A percentile compares a stretch with the other conserved stretches of the same genome.
Evolutionary conservation across 75 land plant species (phyloP).

Genomic region (Pinus taeda): DNA sequence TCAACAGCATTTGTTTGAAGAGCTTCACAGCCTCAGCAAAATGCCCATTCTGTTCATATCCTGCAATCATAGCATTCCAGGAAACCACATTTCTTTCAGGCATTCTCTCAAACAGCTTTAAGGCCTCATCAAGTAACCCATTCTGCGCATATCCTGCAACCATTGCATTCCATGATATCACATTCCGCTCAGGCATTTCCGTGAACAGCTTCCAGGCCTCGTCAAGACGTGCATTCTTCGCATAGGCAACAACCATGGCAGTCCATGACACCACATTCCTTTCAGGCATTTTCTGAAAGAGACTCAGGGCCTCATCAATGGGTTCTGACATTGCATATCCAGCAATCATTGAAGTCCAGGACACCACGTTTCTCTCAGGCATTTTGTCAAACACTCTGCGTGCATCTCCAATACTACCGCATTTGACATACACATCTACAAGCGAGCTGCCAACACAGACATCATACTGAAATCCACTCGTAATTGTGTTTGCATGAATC

Average conservation of each 20-base stretch:
- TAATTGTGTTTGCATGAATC: constrained; percentile 48
- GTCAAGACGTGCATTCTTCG: constrained; percentile 11
- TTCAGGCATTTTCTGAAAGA: constrained; percentile 27
- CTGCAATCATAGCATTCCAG: background rate
- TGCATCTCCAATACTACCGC: constrained; percentile 26
- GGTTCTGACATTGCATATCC: constrained; percentile 14
- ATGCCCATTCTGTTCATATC: constrained; percentile 43
- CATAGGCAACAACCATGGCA: constrained; percentile 28
- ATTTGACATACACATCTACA: constrained; percentile 68
- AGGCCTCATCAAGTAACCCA: background rate
- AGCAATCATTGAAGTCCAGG: constrained; percentile 20
- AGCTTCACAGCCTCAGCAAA: constrained; percentile 33
- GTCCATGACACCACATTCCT: constrained; percentile 29
- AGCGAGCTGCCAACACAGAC: constrained; percentile 51
- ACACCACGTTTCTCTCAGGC: constrained; percentile 5
- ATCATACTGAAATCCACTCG: constrained; percentile 40
- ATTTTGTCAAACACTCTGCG: constrained; percentile 21
- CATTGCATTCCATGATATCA: constrained; percentile 16
- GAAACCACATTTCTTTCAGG: too few relatives aligned
- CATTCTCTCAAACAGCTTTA: too few relatives aligned
- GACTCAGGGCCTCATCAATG: constrained; percentile 13
- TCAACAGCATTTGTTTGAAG: constrained; percentile 43
- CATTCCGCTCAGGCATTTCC: constrained; percentile 20
- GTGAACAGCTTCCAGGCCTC: constrained; percentile 17
- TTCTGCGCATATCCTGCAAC: background rate